Evolutionary conservation across 1,139 yeast species (phyloP).

Genomic region (Debaryomyces sp.): DNA sequence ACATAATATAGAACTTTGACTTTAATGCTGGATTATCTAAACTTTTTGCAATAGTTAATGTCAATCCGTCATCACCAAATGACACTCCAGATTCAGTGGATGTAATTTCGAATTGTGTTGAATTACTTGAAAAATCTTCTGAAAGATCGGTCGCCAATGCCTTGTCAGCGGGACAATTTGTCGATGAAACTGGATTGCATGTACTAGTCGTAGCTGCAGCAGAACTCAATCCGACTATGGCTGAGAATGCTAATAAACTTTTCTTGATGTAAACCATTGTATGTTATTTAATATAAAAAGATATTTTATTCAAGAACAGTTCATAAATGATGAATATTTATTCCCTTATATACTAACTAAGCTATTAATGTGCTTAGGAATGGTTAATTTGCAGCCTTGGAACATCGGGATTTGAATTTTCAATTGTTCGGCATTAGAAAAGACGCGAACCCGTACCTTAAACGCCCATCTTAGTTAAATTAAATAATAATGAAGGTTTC

Average conservation of each 20-base stretch:
- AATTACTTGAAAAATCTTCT: slow-evolving; percentile 45
- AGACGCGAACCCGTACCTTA: slow-evolving; percentile 7
- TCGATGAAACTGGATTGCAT: slow-evolving; percentile 32
- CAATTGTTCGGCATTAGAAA: background rate
- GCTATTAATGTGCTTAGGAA: background rate
- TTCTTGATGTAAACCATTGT: slow-evolving; percentile 3
- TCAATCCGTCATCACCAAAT: slow-evolving; percentile 50
- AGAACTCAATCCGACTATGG: background rate
- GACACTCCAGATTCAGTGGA: slow-evolving; percentile 23
- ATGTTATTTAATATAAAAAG: background rate
- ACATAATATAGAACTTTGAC: slow-evolving; percentile 78
- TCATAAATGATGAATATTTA: background rate
- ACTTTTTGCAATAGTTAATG: slow-evolving; percentile 54
- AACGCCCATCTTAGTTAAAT: slow-evolving; percentile 5
- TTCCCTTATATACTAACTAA: background rate
- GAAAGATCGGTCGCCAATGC: slow-evolving; percentile 57
- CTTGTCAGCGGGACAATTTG: slow-evolving; percentile 39
- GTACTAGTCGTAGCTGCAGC: slow-evolving; percentile 14
- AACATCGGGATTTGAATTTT: background rate
- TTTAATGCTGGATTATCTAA: slow-evolving; percentile 72
- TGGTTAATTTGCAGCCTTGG: slow-evolving; percentile 5
- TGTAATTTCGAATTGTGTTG: slow-evolving; percentile 33
- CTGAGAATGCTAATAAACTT: background rate
- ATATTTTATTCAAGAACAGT: background rate
- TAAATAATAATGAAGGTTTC: background rate